Percentiles rank a stretch among this genome's conserved stretches.
Conservation (phyloP, 2,329 filamentous ascomycete genomes). For the Aspergillus pseudotamarii region DNA sequence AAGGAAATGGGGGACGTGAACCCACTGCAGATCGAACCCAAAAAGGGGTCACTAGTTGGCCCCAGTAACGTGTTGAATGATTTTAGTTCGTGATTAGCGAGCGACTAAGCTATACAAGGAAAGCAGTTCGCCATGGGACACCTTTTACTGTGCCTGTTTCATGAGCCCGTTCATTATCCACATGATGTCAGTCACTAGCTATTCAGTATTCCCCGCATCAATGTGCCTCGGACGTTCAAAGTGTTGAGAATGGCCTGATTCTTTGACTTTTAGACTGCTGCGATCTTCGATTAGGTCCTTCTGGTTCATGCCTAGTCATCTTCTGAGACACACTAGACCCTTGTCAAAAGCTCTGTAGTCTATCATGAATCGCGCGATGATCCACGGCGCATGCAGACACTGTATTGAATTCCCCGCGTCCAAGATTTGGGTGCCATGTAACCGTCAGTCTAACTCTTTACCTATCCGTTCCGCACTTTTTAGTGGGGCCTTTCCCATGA, state of each 20-base stretch:
- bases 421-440: neutral
- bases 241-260: neutral
- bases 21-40: constrained; percentile 1
- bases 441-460: neutral
- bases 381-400: constrained; percentile 1
- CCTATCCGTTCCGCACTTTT: neutral
- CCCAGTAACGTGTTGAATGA: neutral
- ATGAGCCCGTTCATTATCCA: neutral
- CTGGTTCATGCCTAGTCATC: neutral
- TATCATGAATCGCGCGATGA: neutral
- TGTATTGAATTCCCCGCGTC: neutral
- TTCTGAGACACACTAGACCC: neutral
- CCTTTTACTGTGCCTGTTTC: neutral
- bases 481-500: neutral
- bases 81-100: neutral
- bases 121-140: neutral
- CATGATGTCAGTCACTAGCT: neutral
- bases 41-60: neutral
- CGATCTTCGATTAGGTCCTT: constrained; percentile 1
- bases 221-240: neutral
- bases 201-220: neutral
- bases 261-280: neutral
- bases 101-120: neutral
- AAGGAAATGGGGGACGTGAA: neutral
- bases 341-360: neutral